Base-by-base conservation (phyloP, 2,329 filamentous ascomycete genomes). In the Podosphaera leucotricha region DNA sequence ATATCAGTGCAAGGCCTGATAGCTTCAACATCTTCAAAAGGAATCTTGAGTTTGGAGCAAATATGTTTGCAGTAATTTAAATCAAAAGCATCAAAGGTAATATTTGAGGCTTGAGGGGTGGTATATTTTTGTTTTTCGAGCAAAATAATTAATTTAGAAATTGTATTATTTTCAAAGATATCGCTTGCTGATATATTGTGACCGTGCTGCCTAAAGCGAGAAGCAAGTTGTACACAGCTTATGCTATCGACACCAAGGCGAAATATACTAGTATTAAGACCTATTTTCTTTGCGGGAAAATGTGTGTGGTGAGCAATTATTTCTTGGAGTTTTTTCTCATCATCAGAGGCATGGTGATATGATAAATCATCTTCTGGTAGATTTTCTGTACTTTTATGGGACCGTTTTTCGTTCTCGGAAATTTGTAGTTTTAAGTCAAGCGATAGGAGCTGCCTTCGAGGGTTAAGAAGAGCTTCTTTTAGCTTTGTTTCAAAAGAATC, bases 171-270 rank as follows among this genome's bases (percentile, higher is more conserved):
- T 53, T 80, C 75, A 44, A 94, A 69, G 13, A 94, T 74, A 57
- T 92, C 81, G 1, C 74, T 70, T 0, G 80, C 75, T 1, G 74
- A 72, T 0, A 85, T 60, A 1, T 58, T 54, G 35, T 75, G 62
- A 0, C 75, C 75, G 16, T 67, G 54, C 35, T 66, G 69, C 16
- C 78, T 72, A 15, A 94, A 63, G 21, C 67, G 62, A 1, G 72
- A 68, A 0, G 84, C 81, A 8, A 93, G 66, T 54, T 93, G 85
- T 4, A 77, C 69, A 0, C 84, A 81, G 47, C 80, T 86, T 54
- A 95, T 90, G 56, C 86, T 94, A 59, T 94, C 86, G 2, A 94
- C 64, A 0, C 87, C 87, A n/a, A 93, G 70, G 46, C 80, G 75
- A 53, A 87, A 92, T 41, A 95, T 83, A 0, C 81, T 84, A 0